Evolutionary conservation across 306 rosid species (phyloP).

Genomic region (Vicia faba): DNA sequence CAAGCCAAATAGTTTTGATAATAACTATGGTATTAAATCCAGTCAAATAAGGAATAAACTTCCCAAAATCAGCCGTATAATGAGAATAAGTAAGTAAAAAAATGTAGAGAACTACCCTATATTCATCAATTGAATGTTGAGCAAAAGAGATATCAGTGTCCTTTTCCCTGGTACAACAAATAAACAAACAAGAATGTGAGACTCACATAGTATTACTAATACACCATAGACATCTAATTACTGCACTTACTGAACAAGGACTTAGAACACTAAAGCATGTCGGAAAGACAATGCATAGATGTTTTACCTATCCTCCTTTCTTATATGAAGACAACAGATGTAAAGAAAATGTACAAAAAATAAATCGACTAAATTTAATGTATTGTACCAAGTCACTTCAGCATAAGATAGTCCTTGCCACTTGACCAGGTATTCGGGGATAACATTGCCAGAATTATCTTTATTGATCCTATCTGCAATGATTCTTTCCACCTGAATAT

Average conservation of each 20-base stretch:
- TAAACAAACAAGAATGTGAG: slow-evolving; percentile 38
- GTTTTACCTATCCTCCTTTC: slow-evolving; percentile 28
- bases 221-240: slow-evolving; percentile 10
- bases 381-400: slow-evolving; percentile 88
- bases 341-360: slow-evolving; percentile 12
- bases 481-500: slow-evolving; percentile 84
- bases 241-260: not conserved
- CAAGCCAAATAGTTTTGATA: slow-evolving; percentile 12
- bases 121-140: slow-evolving; percentile 91
- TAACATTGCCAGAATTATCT: slow-evolving; percentile 73
- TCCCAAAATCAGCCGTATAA: slow-evolving; percentile 12
- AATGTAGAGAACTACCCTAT: slow-evolving; percentile 61
- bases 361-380: slow-evolving; percentile 30
- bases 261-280: slow-evolving; percentile 25
- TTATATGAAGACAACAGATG: slow-evolving; percentile 8
- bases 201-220: slow-evolving; percentile 24
- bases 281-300: slow-evolving; percentile 11
- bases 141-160: slow-evolving; percentile 91
- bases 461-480: slow-evolving; percentile 84
- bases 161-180: slow-evolving; percentile 80
- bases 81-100: not conserved
- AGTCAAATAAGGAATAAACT: slow-evolving; percentile 5
- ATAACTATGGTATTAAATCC: slow-evolving; percentile 3
- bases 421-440: slow-evolving; percentile 92
- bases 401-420: slow-evolving; percentile 99